phyloP scores from a whole-genome alignment of 305 asterid genomes.

The Solanum aculeatissimum region DNA sequence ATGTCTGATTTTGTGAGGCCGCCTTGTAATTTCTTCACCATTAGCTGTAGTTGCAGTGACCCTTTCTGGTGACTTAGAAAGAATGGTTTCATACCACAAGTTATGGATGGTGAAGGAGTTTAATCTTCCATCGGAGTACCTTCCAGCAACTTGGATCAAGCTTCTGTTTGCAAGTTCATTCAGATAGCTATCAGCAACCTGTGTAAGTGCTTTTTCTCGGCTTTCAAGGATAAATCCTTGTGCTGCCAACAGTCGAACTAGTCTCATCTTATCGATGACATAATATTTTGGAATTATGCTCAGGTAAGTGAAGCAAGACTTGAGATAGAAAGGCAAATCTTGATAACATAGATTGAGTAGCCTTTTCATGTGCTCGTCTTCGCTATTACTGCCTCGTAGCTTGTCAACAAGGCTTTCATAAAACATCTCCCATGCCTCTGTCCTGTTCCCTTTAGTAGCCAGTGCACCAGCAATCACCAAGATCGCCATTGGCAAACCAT shows the following conservation, averaged over 20 bases:
- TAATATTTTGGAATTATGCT: background rate
- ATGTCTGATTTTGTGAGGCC: background rate
- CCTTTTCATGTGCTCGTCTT: background rate
- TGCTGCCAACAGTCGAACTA: background rate
- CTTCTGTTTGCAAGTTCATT: constrained; percentile 14
- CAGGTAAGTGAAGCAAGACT: background rate
- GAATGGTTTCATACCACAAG: background rate
- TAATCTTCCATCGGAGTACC: background rate
- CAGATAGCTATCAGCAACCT: constrained; percentile 11
- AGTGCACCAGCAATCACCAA: constrained; percentile 17
- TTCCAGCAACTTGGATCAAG: constrained; percentile 1
- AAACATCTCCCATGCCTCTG: constrained; percentile 7
- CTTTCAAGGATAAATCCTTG: background rate
- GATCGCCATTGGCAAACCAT: constrained; percentile 21
- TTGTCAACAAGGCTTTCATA: background rate
- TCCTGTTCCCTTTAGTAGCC: constrained; percentile 8
- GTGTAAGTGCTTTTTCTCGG: background rate
- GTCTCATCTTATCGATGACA: background rate
- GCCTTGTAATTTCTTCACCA: background rate
- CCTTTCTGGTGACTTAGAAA: background rate
- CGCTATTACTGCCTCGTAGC: background rate
- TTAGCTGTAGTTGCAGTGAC: background rate
- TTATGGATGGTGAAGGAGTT: background rate
- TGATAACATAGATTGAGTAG: constrained; percentile 1
- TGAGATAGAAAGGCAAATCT: background rate